Base-by-base conservation (phyloP, 306 rosid species). In the Coriaria nepalensis region DNA sequence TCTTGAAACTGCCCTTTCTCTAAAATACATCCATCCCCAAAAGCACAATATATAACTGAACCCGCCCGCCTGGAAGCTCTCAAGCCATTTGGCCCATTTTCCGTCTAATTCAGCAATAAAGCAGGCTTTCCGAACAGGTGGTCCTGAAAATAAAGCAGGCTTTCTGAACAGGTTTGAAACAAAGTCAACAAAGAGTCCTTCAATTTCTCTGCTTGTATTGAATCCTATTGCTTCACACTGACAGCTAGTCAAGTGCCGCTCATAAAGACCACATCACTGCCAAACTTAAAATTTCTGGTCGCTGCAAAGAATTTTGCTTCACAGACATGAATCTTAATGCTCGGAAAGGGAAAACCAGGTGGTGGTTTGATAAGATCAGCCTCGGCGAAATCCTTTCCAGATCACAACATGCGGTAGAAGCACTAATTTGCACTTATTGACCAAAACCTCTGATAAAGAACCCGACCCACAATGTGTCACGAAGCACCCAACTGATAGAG, bases 391-490 rank as follows among this genome's bases (percentile, higher is more conserved):
- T 59, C 29, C 12, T 55, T 56, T 13, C 69, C 74, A 20, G n/a
- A n/a, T n/a, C n/a, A n/a, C n/a, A n/a, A n/a, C n/a, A n/a, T n/a
- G n/a, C n/a, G n/a, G n/a, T n/a, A n/a, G n/a, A n/a, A n/a, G n/a
- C n/a, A 81, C 82, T 41, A 81, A 8, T 47, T 76, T 84, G 38
- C 80, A 73, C 35, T 76, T 66, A 33, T 7, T 81, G 49, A 71
- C 51, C 65, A 76, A 37, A 5, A 69, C 85, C 71, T 85, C 93
- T 15, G 68, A 53, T 34, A 78, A 42, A 35, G 95, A 78, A 11
- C 93, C 87, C 1, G 85, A 65, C 12, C 95, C 93, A 35, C 87
- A 81, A 49, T 85, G 93, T 6, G 95, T 78, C 9, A 85, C 82
- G 50, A 81, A 81, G 68, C 88, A 81, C 34, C 93, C 95, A 33